phyloP scores from a whole-genome alignment of 768 basidiomycete species.

The Polyporus arcularius region DNA sequence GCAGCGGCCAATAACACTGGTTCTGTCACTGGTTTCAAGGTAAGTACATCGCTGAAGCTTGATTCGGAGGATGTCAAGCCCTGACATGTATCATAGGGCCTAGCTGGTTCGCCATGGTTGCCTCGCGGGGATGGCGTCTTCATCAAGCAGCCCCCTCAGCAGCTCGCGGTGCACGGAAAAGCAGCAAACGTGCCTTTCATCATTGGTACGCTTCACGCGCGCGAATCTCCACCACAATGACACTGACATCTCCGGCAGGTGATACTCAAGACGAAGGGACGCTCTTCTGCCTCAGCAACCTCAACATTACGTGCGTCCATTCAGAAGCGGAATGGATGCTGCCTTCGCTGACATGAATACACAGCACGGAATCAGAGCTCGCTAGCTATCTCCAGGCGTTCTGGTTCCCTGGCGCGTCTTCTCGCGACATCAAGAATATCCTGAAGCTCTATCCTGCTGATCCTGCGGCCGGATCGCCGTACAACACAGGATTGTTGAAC shows the following conservation, averaged over 20 bases:
- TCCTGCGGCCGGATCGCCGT: slow-evolving; percentile 50
- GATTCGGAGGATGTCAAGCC: no score
- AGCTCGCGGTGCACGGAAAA: slow-evolving; percentile 41
- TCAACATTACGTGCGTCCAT: slow-evolving; percentile 32
- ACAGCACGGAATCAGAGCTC: slow-evolving; percentile 24
- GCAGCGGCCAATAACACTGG: slow-evolving; percentile 32
- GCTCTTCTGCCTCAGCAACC: slow-evolving; percentile 29
- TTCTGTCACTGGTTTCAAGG: slow-evolving; percentile 20
- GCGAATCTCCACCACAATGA: no score
- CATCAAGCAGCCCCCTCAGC: slow-evolving; percentile 43
- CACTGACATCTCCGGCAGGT: not conserved
- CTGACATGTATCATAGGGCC: not conserved
- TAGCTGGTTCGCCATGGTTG: slow-evolving; percentile 34
- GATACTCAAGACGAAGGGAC: slow-evolving; percentile 59
- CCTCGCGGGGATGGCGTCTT: slow-evolving; percentile 53
- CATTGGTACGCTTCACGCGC: slow-evolving; percentile 33
- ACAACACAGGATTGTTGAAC: slow-evolving; percentile 45
- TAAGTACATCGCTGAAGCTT: not conserved
- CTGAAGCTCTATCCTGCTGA: slow-evolving; percentile 34
- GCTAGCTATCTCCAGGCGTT: slow-evolving; percentile 16
- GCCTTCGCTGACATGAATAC: no score
- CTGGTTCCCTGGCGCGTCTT: slow-evolving; percentile 27
- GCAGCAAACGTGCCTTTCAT: slow-evolving; percentile 53
- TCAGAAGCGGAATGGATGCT: no score
- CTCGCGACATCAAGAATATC: slow-evolving; percentile 16